Conservation (phyloP, 768 basidiomycete genomes). For the Xerocomellus amylosporus region DNA sequence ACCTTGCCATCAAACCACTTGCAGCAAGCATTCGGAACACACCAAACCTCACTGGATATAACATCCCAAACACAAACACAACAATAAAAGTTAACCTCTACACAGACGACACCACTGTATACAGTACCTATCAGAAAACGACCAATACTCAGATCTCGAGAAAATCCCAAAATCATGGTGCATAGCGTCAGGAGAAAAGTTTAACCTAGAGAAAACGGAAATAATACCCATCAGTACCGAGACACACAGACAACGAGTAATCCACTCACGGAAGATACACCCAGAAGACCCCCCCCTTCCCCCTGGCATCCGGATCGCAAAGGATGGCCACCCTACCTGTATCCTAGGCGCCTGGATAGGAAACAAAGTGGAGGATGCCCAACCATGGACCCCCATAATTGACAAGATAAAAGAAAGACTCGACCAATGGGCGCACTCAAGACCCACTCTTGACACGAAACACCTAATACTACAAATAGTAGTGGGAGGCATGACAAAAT, state of each 20-base stretch:
- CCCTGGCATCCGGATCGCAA: neutral
- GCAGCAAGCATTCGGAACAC: neutral
- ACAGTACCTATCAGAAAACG: constrained; percentile 10
- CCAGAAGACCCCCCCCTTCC: neutral
- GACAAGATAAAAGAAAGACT: constrained; percentile 21
- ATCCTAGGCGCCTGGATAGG: constrained; percentile 25
- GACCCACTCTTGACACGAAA: constrained; percentile 18
- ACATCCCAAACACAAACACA: constrained; percentile 4
- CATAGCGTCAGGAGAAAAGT: constrained; percentile 2
- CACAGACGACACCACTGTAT: constrained; percentile 27
- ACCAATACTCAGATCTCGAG: constrained; percentile 5
- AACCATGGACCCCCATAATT: constrained; percentile 13
- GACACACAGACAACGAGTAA: neutral
- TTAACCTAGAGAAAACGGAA: constrained; percentile 24
- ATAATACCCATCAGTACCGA: constrained; percentile 24
- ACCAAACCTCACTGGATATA: constrained; percentile 12
- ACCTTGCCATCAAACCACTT: constrained; percentile 31
- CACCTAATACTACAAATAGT: constrained; percentile 19
- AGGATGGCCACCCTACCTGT: constrained; percentile 13
- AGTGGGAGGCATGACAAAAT: constrained; percentile 25
- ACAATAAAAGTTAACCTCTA: constrained; percentile 21
- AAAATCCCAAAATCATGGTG: constrained; percentile 39
- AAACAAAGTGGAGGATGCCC: constrained; percentile 9
- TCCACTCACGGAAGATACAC: neutral
- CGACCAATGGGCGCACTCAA: constrained; percentile 4